These are phyloP conservation scores for Domatiomyces globalis DNA, from an alignment of 2,329 filamentous ascomycete species.

Conservation along the genomic window DNA sequence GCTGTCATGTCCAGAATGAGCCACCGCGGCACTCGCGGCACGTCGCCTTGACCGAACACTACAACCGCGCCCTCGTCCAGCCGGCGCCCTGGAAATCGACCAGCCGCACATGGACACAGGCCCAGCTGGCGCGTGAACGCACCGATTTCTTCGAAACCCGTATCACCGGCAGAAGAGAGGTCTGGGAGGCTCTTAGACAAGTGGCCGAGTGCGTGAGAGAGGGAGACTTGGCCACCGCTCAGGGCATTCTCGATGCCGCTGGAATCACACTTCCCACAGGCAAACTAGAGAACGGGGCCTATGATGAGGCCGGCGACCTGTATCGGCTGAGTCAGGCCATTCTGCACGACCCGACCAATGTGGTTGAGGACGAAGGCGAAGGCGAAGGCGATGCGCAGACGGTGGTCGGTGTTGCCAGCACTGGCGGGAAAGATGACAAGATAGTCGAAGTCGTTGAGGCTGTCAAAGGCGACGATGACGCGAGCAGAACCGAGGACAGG, in stretches of 20 bases:
- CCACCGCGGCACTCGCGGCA: slow-evolving; percentile 6
- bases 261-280: slow-evolving; percentile 63
- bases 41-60: slow-evolving; percentile 40
- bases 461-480: slow-evolving; percentile 13
- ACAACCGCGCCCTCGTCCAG: slow-evolving; percentile 53
- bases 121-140: slow-evolving; percentile 55
- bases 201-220: slow-evolving; percentile 56
- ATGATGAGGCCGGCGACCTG: slow-evolving; percentile 55
- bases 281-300: slow-evolving; percentile 55
- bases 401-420: slow-evolving; percentile 23
- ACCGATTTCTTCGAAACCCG: slow-evolving; percentile 81
- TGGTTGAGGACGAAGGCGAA: slow-evolving; percentile 22
- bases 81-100: slow-evolving; percentile 50
- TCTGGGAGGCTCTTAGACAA: slow-evolving; percentile 63
- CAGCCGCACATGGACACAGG: slow-evolving; percentile 54
- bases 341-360: slow-evolving; percentile 52
- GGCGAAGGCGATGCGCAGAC: slow-evolving; percentile 26
- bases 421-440: slow-evolving; percentile 10
- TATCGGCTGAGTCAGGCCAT: slow-evolving; percentile 57
- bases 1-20: slow-evolving; percentile 2
- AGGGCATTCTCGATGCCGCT: slow-evolving; percentile 64
- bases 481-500: slow-evolving; percentile 22
- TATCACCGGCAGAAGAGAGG: slow-evolving; percentile 59
- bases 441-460: slow-evolving; percentile 20
- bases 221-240: slow-evolving; percentile 52